Base-by-base conservation (phyloP, 805 yeast species). In the Candida pseudofarinosa region DNA sequence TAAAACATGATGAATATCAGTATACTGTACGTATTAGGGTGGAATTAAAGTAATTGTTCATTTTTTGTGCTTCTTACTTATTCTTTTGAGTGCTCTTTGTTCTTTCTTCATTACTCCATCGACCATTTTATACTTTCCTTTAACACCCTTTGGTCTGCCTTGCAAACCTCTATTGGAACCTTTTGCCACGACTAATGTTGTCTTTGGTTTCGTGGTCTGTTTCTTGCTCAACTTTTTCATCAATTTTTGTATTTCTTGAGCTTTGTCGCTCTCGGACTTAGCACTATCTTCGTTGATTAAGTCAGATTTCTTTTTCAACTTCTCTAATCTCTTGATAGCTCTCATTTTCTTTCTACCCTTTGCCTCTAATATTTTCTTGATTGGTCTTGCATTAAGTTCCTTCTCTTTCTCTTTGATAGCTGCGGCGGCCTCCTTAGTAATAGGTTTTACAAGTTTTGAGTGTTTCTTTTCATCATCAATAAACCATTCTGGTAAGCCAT, bases 111-210 rank as follows among this genome's bases (percentile, higher is more conserved):
- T 74, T 16, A 83, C 87, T 74, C 98, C 98, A 68, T 93, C 99
- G 54, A 93, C 98, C 99, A 93, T 93, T 83, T 88, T 93, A 73
- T 93, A 93, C 63, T 88, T 89, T 69, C 99, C 99, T 65, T 83
- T 88, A 53, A 93, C 81, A 63, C 99, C 99, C 69, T 80, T 85
- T 34, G 99, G 99, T 72, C 99, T 85, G 43, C 99, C 99, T 53
- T 86, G 73, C 40, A 90, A 69, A 45, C 96, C 96, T 63, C 73
- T 85, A 66, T 93, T 90, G 31, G 72, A 63, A 57, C 98, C 98
- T 39, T 73, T 69, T 7, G 99, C 98, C 53, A 81, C 89, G 47
- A 93, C 96, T 47, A 88, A 77, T 1, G 95, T 87, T 33, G 88
- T 88, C 75, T 85, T 82, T 19, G 96, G 96, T 61, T 80, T 85